phyloP scores from a whole-genome alignment of 2,329 filamentous ascomycete genomes.

The Rosellinia necatrix region DNA sequence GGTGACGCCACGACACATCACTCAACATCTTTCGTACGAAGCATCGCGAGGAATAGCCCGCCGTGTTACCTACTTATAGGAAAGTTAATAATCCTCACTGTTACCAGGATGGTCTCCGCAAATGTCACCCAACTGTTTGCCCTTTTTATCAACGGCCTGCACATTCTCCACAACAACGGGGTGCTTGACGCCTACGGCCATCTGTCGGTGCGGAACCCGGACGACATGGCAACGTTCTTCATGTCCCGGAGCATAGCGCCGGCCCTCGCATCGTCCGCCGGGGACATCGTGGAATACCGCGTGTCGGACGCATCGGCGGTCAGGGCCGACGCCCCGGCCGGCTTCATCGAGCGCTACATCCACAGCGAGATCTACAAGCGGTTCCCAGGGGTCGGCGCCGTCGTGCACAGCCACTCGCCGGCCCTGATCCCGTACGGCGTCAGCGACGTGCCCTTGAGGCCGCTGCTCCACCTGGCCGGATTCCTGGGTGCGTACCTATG shows the following conservation, averaged over 20 bases:
- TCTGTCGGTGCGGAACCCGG: constrained; percentile 56
- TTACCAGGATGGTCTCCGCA: too few species aligned
- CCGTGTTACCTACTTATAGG: too few species aligned
- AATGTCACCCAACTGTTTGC: constrained; percentile 2
- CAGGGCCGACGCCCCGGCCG: constrained; percentile 43
- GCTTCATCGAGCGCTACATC: constrained; percentile 38
- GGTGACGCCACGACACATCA: too few species aligned
- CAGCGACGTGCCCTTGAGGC: constrained; percentile 18
- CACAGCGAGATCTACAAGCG: constrained; percentile 30
- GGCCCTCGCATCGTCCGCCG: constrained; percentile 48
- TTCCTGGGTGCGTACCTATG: constrained; percentile 28
- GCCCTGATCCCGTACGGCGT: constrained; percentile 24
- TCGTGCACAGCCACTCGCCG: constrained; percentile 27
- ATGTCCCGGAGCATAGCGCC: constrained; percentile 54
- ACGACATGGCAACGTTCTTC: constrained; percentile 50
- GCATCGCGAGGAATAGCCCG: too few species aligned
- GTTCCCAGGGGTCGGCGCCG: constrained; percentile 18
- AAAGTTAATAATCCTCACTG: too few species aligned
- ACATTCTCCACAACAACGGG: constrained; percentile 57
- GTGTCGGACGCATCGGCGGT: constrained; percentile 49
- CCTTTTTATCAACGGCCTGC: constrained; percentile 34
- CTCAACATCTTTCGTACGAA: too few species aligned
- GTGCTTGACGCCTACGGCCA: constrained; percentile 61
- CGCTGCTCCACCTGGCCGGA: constrained; percentile 26
- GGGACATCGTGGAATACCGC: constrained; percentile 53